Evolutionary conservation across 116 monocot genomes (phyloP).

Genomic region (Zostera marina): DNA sequence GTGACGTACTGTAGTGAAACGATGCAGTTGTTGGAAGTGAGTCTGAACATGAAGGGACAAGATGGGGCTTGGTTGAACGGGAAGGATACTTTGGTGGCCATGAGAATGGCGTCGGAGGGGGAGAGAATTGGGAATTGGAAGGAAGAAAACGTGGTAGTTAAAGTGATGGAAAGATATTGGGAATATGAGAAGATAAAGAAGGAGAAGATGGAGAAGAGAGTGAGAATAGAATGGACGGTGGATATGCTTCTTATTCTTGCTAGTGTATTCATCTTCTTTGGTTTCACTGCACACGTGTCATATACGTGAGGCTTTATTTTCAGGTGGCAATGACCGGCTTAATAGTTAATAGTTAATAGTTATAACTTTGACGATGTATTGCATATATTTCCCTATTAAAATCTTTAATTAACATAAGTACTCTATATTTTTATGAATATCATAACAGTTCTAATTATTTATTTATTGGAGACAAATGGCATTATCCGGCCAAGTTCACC

Average conservation of each 20-base stretch:
- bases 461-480: no score
- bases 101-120: slow-evolving; percentile 16
- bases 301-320: neutral
- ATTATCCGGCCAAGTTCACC: no score
- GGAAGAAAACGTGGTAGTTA: neutral
- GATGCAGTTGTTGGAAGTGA: slow-evolving; percentile 27
- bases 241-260: slow-evolving; percentile 3
- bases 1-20: slow-evolving; percentile 28
- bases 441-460: no score
- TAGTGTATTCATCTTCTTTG: slow-evolving; percentile 4
- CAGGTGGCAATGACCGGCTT: no score
- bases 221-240: slow-evolving; percentile 4
- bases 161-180: slow-evolving; percentile 9
- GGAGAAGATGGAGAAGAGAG: slow-evolving; percentile 17
- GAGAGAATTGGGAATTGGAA: slow-evolving; percentile 8
- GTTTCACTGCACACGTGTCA: neutral
- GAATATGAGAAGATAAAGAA: slow-evolving; percentile 12
- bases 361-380: no score
- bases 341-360: no score
- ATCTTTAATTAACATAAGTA: no score
- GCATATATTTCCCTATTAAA: no score
- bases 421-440: no score
- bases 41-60: slow-evolving; percentile 33
- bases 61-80: slow-evolving; percentile 48
- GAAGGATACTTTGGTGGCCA: slow-evolving; percentile 19